Conservation (phyloP, 345 rosid species). For the Salix purpurea region DNA sequence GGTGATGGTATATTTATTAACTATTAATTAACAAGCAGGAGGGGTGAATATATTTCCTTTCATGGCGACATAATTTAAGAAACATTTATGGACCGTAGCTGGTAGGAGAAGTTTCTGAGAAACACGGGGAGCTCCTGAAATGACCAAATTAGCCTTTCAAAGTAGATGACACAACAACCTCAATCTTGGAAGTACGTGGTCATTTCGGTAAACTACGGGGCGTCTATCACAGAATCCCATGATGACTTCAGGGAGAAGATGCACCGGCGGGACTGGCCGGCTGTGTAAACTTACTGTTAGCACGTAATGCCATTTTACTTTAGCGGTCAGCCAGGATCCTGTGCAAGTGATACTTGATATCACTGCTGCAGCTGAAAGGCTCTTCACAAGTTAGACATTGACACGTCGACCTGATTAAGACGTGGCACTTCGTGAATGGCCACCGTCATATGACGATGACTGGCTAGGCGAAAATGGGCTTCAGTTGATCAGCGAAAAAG, state of each 20-base stretch:
- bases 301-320: no score
- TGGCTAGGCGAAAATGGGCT: fast-evolving
- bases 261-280: no score
- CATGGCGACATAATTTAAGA: no score
- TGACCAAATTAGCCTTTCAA: not conserved
- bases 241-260: no score
- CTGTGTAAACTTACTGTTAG: no score
- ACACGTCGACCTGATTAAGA: not conserved
- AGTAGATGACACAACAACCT: not conserved
- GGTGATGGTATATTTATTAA: no score
- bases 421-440: not conserved
- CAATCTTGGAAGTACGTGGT: not conserved
- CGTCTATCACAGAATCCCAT: no score
- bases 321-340: not conserved
- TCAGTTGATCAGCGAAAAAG: not conserved
- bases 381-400: not conserved
- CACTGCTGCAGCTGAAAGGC: not conserved
- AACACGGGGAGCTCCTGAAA: not conserved
- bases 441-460: no score
- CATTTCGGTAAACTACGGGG: not conserved
- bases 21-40: no score
- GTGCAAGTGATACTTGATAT: not conserved
- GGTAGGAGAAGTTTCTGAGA: not conserved
- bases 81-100: not conserved
- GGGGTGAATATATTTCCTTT: no score